Evolutionary conservation across 1,284 basidiomycete species (phyloP).

Genomic region (Afroboletus lepidellus): DNA sequence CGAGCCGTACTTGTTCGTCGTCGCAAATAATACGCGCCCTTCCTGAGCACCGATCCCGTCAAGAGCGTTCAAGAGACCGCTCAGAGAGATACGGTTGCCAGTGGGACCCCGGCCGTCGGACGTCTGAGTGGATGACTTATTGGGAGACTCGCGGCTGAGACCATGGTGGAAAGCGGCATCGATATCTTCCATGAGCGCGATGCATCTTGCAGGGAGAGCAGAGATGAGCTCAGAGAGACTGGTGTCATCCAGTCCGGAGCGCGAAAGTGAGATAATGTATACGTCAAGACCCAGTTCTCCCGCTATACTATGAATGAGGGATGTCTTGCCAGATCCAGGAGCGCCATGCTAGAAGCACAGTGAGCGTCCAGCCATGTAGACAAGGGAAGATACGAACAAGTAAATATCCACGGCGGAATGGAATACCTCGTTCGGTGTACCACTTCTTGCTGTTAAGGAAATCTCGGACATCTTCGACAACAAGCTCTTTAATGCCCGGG

Average conservation of each 20-base stretch:
- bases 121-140: not conserved
- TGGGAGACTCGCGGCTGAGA: slow-evolving; percentile 42
- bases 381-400: slow-evolving; percentile 39
- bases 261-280: slow-evolving; percentile 71
- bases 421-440: slow-evolving; percentile 68
- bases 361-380: slow-evolving; percentile 5
- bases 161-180: slow-evolving; percentile 68
- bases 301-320: slow-evolving; percentile 71
- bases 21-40: slow-evolving; percentile 74
- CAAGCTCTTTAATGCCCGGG: slow-evolving; percentile 58
- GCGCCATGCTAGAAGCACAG: slow-evolving; percentile 56
- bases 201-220: slow-evolving; percentile 64
- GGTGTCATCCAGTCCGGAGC: slow-evolving; percentile 67
- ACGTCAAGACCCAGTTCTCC: slow-evolving; percentile 74
- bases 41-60: slow-evolving; percentile 77
- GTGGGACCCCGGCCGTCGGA: slow-evolving; percentile 2
- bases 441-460: slow-evolving; percentile 65
- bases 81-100: slow-evolving; percentile 50
- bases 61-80: slow-evolving; percentile 65
- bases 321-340: slow-evolving; percentile 76
- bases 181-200: slow-evolving; percentile 80
- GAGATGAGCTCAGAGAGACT: slow-evolving; percentile 59
- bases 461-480: slow-evolving; percentile 65
- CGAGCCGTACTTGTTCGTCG: slow-evolving; percentile 66
- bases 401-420: slow-evolving; percentile 71